A percentile compares a stretch with the other conserved stretches of the same genome.
phyloP scores from a whole-genome alignment of 2,329 filamentous ascomycete species.

The Aspergillus persii region DNA sequence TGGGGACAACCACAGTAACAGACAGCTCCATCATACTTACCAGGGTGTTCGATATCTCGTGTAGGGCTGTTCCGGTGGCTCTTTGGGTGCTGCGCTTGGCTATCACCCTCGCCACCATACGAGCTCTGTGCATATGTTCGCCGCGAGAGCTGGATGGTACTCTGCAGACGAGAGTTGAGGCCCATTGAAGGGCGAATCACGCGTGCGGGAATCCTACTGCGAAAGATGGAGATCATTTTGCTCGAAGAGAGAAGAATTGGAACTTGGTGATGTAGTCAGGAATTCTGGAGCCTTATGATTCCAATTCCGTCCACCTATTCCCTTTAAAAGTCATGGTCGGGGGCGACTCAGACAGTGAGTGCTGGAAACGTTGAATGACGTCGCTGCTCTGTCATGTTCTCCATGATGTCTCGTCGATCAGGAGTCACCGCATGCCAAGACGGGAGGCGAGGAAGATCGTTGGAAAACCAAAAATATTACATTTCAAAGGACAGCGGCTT shows the following conservation, averaged over 20 bases:
- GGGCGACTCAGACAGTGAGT: background rate
- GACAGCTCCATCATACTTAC: conserved; percentile 8
- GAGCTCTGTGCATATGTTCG: conserved; percentile 20
- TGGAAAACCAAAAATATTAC: background rate
- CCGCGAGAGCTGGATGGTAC: background rate
- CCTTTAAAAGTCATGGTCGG: background rate
- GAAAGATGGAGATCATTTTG: background rate
- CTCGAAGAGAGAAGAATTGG: background rate
- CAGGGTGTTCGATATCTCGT: conserved; percentile 24
- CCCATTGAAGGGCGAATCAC: background rate
- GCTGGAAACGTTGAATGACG: background rate
- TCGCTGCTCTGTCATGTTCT: background rate
- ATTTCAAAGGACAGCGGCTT: background rate
- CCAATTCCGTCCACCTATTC: background rate
- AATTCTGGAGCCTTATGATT: background rate
- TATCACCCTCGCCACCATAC: conserved; percentile 18
- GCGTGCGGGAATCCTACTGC: background rate
- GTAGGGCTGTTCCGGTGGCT: conserved; percentile 12
- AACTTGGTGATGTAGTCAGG: background rate
- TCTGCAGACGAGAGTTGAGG: background rate
- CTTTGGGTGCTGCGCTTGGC: conserved; percentile 3
- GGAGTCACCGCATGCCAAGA: background rate
- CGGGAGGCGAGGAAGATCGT: background rate
- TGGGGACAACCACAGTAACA: background rate
- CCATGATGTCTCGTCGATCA: background rate